These are phyloP conservation scores for Xylaria hypoxylon DNA, from an alignment of 2,329 filamentous ascomycete genomes.

Conservation along the genomic window DNA sequence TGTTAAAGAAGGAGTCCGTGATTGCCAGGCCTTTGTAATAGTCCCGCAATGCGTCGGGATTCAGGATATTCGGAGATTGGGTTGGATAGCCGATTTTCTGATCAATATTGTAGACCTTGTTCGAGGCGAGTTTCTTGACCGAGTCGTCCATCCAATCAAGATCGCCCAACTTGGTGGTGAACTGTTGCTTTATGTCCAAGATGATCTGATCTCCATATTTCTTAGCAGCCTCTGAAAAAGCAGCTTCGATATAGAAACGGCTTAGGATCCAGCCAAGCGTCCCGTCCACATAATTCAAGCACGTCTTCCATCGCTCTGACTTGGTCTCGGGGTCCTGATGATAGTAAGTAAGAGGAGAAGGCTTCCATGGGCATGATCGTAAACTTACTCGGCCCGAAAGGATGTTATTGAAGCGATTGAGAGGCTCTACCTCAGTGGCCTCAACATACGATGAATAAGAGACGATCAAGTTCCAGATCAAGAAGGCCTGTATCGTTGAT, in stretches of 20 bases:
- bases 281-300: constrained; percentile 67
- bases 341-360: constrained; percentile 15
- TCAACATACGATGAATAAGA: constrained; percentile 66
- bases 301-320: constrained; percentile 75
- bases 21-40: constrained; percentile 67
- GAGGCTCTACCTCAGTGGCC: constrained; percentile 68
- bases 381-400: constrained; percentile 64
- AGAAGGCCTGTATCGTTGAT: constrained; percentile 70
- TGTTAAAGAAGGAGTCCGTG: constrained; percentile 66
- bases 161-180: constrained; percentile 61
- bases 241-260: constrained; percentile 76
- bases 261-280: constrained; percentile 75
- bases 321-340: constrained; percentile 68
- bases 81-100: constrained; percentile 75
- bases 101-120: constrained; percentile 72
- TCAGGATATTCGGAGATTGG: constrained; percentile 68
- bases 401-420: constrained; percentile 69
- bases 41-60: constrained; percentile 62
- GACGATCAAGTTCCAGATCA: constrained; percentile 73
- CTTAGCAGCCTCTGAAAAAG: constrained; percentile 75
- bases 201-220: constrained; percentile 75
- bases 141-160: constrained; percentile 69
- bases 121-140: constrained; percentile 67
- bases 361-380: not conserved
- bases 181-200: constrained; percentile 75